Evolutionary conservation across 768 basidiomycete species (phyloP), one percentile per base, ranked within the genome.

Genomic region (Suillus clintonianus): DNA sequence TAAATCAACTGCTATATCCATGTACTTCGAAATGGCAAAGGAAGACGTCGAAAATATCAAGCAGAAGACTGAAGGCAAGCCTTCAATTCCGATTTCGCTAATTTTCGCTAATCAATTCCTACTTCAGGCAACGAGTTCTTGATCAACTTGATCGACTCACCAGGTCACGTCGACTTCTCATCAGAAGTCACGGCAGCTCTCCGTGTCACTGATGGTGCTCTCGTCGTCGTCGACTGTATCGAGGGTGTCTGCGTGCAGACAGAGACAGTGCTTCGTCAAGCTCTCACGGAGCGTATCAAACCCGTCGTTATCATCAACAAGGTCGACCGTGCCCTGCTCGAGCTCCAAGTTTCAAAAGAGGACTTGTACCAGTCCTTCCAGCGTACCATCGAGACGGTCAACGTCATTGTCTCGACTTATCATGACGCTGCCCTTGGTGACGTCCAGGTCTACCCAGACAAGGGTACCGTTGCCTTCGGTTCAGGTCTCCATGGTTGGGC

Each of bases 221-320:
- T 99, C 70, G 97, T 99, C 73, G 97, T 99, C 78, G 97, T 99
- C 74, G 97, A 99, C 80, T 97, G 95, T 80, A 90, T 99, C 72
- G 97, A 99, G 77, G 97, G 97, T 83, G 97, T 99, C 74, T 99
- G 97, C 79, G 97, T 99, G 47, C 97, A 99, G 82, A 99, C 97
- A 75, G 97, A 99, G 83, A 99, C 97, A 17, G 97, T 99, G 62
- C 87, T 99, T 63, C 95, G 97, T 70, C 97, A 99, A 76, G 93
- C 97, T 61, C 87, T 99, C 50, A 87, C 89, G 47, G 97, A 99
- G 83, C 95, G 97, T 79, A 99, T 99, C 85, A 99, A 97, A 83
- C 97, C 97, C 69, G 97, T 99, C 73, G 89, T 98, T 72, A 89
- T 98, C 82, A 97, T 99, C 83, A 99, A 99, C 89, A 99, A 99